A percentile compares a stretch with the other conserved stretches of the same genome.
These are phyloP conservation scores for Arachis stenosperma DNA, from an alignment of 306 rosid species.

Conservation along the genomic window DNA sequence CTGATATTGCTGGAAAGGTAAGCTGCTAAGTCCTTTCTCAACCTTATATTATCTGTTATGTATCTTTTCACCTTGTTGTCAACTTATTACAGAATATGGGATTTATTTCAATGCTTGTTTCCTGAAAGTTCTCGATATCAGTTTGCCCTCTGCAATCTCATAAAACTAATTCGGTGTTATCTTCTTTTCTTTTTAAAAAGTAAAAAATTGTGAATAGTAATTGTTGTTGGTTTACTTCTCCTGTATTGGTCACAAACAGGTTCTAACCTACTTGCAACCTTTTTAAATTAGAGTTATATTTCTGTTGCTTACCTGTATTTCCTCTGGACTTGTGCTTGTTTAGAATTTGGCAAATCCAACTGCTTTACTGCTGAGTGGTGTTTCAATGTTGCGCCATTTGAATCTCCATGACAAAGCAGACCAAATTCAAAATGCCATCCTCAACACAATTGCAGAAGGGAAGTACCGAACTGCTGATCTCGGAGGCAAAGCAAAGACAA, in stretches of 20 bases:
- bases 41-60: constrained; percentile 14
- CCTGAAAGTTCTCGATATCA: constrained; percentile 11
- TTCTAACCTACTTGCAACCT: not conserved
- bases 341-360: constrained; percentile 36
- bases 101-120: constrained; percentile 37
- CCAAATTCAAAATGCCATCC: constrained; percentile 79
- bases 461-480: constrained; percentile 94
- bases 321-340: constrained; percentile 46
- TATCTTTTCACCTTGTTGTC: not conserved
- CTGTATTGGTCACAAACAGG: not conserved
- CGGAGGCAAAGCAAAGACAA: constrained; percentile 54
- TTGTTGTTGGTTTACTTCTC: not conserved
- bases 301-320: constrained; percentile 37
- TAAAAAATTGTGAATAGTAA: too few relatives aligned
- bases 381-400: too few relatives aligned
- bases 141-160: too few relatives aligned
- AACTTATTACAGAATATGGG: not conserved
- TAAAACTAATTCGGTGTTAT: not conserved
- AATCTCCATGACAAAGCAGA: constrained; percentile 49
- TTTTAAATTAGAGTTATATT: not conserved
- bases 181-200: too few relatives aligned
- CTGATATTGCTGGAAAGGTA: constrained; percentile 99
- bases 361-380: too few relatives aligned
- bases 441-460: constrained; percentile 85
- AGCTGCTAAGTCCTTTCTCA: constrained; percentile 28